Evolutionary conservation across 2,329 filamentous ascomycete genomes (phyloP), one percentile per base, ranked within the genome.

Genomic region (Hypoxylon sp.): DNA sequence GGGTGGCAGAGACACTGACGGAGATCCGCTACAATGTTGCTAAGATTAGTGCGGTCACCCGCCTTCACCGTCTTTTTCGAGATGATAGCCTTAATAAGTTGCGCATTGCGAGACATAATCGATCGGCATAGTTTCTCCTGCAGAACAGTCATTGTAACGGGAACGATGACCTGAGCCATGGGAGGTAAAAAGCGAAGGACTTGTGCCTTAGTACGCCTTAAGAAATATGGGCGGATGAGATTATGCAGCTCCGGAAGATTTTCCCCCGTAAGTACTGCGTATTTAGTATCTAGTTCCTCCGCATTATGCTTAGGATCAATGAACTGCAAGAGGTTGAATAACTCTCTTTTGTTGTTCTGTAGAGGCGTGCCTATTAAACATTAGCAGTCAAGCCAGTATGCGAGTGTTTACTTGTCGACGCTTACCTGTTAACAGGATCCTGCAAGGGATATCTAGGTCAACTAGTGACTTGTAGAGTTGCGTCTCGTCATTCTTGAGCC

Each of bases 321-420:
- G 79, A 99, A 99, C 72, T 98, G 95, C 3, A 99, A 82, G n/a
- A 99, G 85, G 76, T 98, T 99, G 83, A 98, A 98, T 0, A 99
- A 84, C 79, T 99, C 96, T 51, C 94, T 88, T 73, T 94, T 93
- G 78, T 98, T 98, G 80, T 99, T 99, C 75, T 99, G 96, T 11
- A 99, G 82, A 0, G 96, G 96, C 0, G 96, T 99, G 1, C 90
- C 77, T 78, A 53, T 44, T 51, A 10, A 52, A 17, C 6, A 31
- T 65, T 46, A 69, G 47, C 3, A 29, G 59, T 78, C 64, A 76
- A 75, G 48, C 33, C 54, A 53, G 14, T 39, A 44, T 19, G 39
- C 26, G 5, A n/a, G 31, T 53, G 11, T 22, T 13, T 5, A 14
- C 10, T 13, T 55, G 53, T 22, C 58, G 68, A 57, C 31, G 75